Percentiles rank a stretch among this genome's conserved stretches.
Conservation (phyloP, 2,329 filamentous ascomycete genomes). For the Metarhizium brunneum region DNA sequence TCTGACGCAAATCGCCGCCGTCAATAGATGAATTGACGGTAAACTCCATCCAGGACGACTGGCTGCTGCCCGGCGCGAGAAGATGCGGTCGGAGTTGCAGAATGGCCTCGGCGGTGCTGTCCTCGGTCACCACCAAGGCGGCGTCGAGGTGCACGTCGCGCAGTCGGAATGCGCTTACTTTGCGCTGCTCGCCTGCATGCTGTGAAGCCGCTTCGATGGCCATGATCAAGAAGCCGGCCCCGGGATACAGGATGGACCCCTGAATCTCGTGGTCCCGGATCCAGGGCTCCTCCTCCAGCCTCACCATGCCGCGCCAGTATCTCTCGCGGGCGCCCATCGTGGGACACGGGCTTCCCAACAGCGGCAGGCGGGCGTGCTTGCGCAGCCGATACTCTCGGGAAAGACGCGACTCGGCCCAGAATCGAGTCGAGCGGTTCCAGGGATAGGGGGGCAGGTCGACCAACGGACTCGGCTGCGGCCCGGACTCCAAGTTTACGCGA, state of each 20-base stretch:
- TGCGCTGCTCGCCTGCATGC: not conserved
- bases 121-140: slow-evolving; percentile 13
- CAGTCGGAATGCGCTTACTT: slow-evolving; percentile 4
- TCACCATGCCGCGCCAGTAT: slow-evolving; percentile 23
- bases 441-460: slow-evolving; percentile 16
- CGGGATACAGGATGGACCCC: slow-evolving; percentile 22
- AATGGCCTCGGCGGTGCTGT: slow-evolving; percentile 15
- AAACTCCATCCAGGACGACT: not conserved
- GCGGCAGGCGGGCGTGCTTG: slow-evolving; percentile 12
- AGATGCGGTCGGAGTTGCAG: slow-evolving; percentile 6
- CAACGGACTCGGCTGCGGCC: not conserved
- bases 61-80: not conserved
- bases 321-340: slow-evolving; percentile 16
- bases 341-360: slow-evolving; percentile 13
- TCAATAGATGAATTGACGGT: not conserved
- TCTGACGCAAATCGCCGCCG: not conserved
- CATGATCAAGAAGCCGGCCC: slow-evolving; percentile 24
- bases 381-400: slow-evolving; percentile 14
- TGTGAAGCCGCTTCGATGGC: slow-evolving; percentile 16
- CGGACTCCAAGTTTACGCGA: not conserved
- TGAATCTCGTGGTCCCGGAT: slow-evolving; percentile 22
- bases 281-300: slow-evolving; percentile 21
- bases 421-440: slow-evolving; percentile 19
- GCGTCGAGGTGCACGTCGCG: slow-evolving; percentile 13
- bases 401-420: slow-evolving; percentile 18